A percentile compares a stretch with the other conserved stretches of the same genome.
phyloP scores from a whole-genome alignment of 441 rosid species.

The Breynia disticha region DNA sequence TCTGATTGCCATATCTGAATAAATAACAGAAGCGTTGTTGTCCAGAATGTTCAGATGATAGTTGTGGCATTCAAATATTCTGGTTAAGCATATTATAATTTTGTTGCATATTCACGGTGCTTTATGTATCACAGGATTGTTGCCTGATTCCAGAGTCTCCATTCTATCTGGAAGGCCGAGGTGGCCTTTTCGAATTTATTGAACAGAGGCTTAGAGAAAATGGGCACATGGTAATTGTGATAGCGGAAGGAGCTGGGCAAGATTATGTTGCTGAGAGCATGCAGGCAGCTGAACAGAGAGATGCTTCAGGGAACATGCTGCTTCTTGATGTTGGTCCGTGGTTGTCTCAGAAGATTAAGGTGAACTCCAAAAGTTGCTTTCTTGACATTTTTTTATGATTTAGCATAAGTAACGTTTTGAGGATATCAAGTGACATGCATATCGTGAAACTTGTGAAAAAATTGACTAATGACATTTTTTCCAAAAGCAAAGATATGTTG shows the following conservation, averaged over 20 bases:
- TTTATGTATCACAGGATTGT: conserved; percentile 58
- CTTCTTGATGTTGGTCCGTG: conserved; percentile 61
- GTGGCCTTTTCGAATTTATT: conserved; percentile 61
- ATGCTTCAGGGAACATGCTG: conserved; percentile 73
- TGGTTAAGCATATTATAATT: too few relatives aligned
- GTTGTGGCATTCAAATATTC: too few relatives aligned
- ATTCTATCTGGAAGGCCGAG: conserved; percentile 63
- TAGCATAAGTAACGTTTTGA: too few relatives aligned
- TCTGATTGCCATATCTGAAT: too few relatives aligned
- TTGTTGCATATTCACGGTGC: conserved; percentile 1
- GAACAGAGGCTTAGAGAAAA: conserved; percentile 54
- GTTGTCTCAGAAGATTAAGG: conserved; percentile 64
- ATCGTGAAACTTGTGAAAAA: too few relatives aligned
- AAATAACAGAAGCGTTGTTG: too few relatives aligned
- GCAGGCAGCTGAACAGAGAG: conserved; percentile 30
- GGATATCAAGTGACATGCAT: too few relatives aligned
- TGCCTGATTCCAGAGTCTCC: conserved; percentile 84
- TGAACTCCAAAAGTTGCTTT: conserved; percentile 10
- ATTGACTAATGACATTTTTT: too few relatives aligned
- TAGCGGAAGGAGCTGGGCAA: conserved; percentile 83
- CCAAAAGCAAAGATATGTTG: too few relatives aligned
- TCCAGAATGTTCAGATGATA: too few relatives aligned
- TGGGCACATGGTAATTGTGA: conserved; percentile 73
- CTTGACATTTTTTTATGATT: too few relatives aligned
- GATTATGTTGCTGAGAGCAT: conserved; percentile 36